These are phyloP conservation scores for Pterocarpus santalinus DNA, from an alignment of 306 rosid species.

Conservation along the genomic window DNA sequence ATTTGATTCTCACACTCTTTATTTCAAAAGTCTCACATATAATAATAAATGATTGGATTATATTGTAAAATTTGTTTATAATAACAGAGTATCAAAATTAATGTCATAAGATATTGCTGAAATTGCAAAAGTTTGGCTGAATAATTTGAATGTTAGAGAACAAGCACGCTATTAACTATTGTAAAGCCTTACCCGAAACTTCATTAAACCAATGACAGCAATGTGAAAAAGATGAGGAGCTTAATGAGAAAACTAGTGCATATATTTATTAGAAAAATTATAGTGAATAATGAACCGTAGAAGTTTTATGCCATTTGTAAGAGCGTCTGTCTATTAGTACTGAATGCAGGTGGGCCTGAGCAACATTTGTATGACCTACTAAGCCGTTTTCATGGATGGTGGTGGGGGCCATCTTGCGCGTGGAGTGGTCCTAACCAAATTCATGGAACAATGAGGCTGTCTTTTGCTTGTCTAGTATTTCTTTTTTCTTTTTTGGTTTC, in stretches of 20 bases:
- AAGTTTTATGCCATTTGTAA: constrained; percentile 20
- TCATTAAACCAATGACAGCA: constrained; percentile 14
- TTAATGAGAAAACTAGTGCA: constrained; percentile 23
- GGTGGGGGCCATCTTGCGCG: constrained; percentile 57
- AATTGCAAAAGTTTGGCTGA: background rate
- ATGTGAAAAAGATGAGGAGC: constrained; percentile 11
- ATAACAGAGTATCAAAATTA: too few relatives aligned
- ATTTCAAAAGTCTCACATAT: too few relatives aligned
- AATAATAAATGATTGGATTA: too few relatives aligned
- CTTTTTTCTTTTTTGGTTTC: constrained; percentile 7
- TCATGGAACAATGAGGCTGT: constrained; percentile 39
- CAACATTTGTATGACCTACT: constrained; percentile 38
- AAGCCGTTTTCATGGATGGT: constrained; percentile 34
- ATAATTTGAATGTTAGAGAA: constrained; percentile 12
- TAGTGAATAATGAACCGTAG: constrained; percentile 29
- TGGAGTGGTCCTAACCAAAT: constrained; percentile 52
- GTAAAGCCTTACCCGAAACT: background rate
- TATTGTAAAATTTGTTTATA: too few relatives aligned
- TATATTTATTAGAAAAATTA: background rate
- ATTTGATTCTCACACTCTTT: too few relatives aligned
- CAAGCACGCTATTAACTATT: background rate
- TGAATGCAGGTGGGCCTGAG: constrained; percentile 27
- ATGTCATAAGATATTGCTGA: background rate
- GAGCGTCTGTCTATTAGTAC: constrained; percentile 51
- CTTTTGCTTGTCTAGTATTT: constrained; percentile 8